Evolutionary conservation across 768 basidiomycete genomes (phyloP).

Genomic region (Psilocybe sp.): DNA sequence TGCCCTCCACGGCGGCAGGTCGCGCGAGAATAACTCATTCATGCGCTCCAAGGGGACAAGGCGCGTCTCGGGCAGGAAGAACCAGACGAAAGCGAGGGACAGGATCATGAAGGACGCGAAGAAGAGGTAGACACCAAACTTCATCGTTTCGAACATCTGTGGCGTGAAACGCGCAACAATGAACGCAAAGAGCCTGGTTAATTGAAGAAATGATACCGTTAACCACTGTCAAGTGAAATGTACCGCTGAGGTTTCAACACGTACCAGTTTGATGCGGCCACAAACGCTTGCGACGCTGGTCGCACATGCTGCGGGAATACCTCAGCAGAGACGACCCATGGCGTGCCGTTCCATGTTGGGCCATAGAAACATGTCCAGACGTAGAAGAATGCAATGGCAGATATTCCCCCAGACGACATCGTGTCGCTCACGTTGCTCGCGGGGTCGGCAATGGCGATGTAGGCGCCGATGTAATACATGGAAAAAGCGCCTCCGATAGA

Average conservation of each 20-base stretch:
- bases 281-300: conserved; percentile 34
- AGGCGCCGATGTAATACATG: conserved; percentile 45
- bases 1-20: conserved; percentile 30
- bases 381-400: conserved; percentile 25
- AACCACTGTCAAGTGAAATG: conserved; percentile 1
- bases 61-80: conserved; percentile 38
- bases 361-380: conserved; percentile 37
- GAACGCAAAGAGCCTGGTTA: conserved; percentile 19
- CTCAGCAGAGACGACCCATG: conserved; percentile 43
- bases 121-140: conserved; percentile 36
- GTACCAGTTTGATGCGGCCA: conserved; percentile 33
- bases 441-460: conserved; percentile 34
- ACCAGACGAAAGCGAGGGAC: conserved; percentile 29
- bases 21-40: conserved; percentile 37
- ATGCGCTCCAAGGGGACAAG: conserved; percentile 40
- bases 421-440: conserved; percentile 3
- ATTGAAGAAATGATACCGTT: background rate
- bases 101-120: conserved; percentile 28
- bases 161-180: conserved; percentile 35
- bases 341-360: conserved; percentile 38
- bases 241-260: conserved; percentile 19
- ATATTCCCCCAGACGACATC: conserved; percentile 1
- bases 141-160: conserved; percentile 34
- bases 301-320: conserved; percentile 41
- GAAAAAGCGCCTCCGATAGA: conserved; percentile 34